phyloP scores from a whole-genome alignment of 2,329 filamentous ascomycete species.

The Aspergillus sp. region DNA sequence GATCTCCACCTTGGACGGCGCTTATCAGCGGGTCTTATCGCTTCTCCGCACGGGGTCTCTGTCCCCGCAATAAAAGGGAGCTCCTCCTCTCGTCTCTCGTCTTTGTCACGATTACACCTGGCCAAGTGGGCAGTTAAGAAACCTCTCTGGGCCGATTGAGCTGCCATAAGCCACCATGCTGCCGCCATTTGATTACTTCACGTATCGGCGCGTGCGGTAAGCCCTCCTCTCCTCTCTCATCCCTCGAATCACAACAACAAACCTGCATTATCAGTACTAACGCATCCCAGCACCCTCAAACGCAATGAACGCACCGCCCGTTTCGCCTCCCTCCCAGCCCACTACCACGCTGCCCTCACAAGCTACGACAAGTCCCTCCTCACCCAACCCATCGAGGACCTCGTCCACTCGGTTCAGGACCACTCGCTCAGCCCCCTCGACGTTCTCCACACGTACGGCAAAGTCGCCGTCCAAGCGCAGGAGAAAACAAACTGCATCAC shows the following conservation, averaged over 20 bases:
- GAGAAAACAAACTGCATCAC: slow-evolving; percentile 86
- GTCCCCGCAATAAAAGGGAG: slow-evolving; percentile 24
- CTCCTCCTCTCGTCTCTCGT: background rate
- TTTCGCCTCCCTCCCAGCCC: slow-evolving; percentile 64
- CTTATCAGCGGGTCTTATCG: slow-evolving; percentile 26
- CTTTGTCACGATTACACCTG: background rate
- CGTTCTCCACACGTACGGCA: slow-evolving; percentile 82
- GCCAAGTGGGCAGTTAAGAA: too few relatives aligned
- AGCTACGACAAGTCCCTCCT: slow-evolving; percentile 66
- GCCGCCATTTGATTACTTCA: slow-evolving; percentile 64
- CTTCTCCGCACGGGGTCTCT: slow-evolving; percentile 17
- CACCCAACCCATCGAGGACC: slow-evolving; percentile 69
- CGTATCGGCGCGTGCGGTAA: slow-evolving; percentile 71
- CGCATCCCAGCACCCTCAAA: slow-evolving; percentile 55
- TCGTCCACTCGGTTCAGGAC: slow-evolving; percentile 77
- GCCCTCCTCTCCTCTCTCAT: slow-evolving; percentile 18
- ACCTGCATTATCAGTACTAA: too few relatives aligned
- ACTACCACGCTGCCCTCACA: slow-evolving; percentile 67
- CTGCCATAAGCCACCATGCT: slow-evolving; percentile 36
- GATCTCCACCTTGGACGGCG: slow-evolving; percentile 5
- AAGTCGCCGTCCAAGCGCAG: slow-evolving; percentile 80
- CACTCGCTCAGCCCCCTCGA: slow-evolving; percentile 64
- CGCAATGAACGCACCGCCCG: slow-evolving; percentile 70
- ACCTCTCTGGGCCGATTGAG: too few relatives aligned
- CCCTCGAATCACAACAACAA: background rate